Conservation (phyloP, 2,329 filamentous ascomycete species). For the Xylaria sp. region DNA sequence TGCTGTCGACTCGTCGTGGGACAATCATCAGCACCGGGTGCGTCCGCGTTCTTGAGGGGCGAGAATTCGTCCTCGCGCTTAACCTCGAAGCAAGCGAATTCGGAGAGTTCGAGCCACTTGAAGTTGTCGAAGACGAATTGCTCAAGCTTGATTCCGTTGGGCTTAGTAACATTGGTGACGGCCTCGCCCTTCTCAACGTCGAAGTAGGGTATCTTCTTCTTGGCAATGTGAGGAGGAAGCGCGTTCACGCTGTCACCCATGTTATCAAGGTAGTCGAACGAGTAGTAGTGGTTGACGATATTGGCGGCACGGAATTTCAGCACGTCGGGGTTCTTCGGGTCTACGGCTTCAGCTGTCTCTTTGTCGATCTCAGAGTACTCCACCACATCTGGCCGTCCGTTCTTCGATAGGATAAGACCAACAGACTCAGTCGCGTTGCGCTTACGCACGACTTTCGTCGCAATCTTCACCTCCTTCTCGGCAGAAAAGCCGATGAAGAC, state of each 20-base stretch:
- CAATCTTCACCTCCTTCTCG: constrained; percentile 89
- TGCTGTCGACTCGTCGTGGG: constrained; percentile 91
- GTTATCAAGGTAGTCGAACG: constrained; percentile 88
- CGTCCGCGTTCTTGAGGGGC: constrained; percentile 83
- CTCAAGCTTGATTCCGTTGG: constrained; percentile 98
- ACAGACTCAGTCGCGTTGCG: constrained; percentile 96
- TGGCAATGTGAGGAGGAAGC: constrained; percentile 93
- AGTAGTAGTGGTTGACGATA: constrained; percentile 99
- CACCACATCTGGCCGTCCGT: constrained; percentile 95
- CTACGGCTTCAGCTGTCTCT: constrained; percentile 87
- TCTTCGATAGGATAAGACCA: constrained; percentile 92
- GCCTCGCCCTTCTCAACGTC: constrained; percentile 80
- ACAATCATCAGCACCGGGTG: constrained; percentile 69
- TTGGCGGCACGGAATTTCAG: constrained; percentile 98
- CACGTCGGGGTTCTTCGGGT: constrained; percentile 80
- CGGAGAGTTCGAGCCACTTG: constrained; percentile 83
- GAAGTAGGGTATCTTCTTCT: constrained; percentile 96
- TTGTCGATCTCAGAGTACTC: constrained; percentile 98
- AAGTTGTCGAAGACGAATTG: constrained; percentile 99
- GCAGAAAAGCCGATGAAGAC: constrained; percentile 95
- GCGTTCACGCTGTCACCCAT: constrained; percentile 88
- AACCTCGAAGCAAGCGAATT: constrained; percentile 97
- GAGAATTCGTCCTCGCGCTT: constrained; percentile 98
- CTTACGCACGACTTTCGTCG: constrained; percentile 99
- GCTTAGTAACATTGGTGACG: constrained; percentile 78